Base-by-base conservation (phyloP, 495 filamentous ascomycete genomes). In the Hypoxylon intermedium region DNA sequence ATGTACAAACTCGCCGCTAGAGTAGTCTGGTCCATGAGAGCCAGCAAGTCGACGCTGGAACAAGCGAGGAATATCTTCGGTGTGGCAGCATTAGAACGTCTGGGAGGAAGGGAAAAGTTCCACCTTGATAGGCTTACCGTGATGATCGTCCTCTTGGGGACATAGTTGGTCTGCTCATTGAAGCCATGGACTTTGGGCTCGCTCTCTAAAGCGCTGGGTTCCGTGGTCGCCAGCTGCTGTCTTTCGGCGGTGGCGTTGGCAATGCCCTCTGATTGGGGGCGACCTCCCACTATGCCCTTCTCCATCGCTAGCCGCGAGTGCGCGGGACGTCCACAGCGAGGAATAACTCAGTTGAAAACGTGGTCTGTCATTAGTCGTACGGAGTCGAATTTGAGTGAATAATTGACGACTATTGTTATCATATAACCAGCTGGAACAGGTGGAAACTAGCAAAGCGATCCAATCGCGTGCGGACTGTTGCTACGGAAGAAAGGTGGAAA, bases 111-210 rank as follows among this genome's bases (percentile, higher is more conserved):
- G n/a, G 9, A 30, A 5, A 13, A 9, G n/a, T 19, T 15, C 3
- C 24, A 26, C 9, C 24, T 34, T 7, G 26, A 24, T 3, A 9
- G 12, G 51, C 71, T 58, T 54, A 83, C 81, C 6, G 72, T 82
- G 65, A 82, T 78, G 19, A 83, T 81, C 0, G 74, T 80, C 31
- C 69, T 70, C 31, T 59, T 76, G 6, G 81, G 81, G 24, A 82
- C 75, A 72, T 82, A 82, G 58, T 82, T 82, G 1, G 80, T 83
- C 65, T 83, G 81, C 36, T 83, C 81, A 23, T 81, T 82, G 70
- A 83, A 82, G 13, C 67, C 47, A 9, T 72, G 52, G 11, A 36
- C 41, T 40, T 53, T 34, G 19, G 48, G 42, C 19, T 53, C 50
- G 28, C 42, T 69, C n/a, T 47, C 53, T 15, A 37, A 51, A 9